Evolutionary conservation across 768 basidiomycete species (phyloP), one percentile per base, ranked within the genome.

Genomic region (Favolaschia claudopus): DNA sequence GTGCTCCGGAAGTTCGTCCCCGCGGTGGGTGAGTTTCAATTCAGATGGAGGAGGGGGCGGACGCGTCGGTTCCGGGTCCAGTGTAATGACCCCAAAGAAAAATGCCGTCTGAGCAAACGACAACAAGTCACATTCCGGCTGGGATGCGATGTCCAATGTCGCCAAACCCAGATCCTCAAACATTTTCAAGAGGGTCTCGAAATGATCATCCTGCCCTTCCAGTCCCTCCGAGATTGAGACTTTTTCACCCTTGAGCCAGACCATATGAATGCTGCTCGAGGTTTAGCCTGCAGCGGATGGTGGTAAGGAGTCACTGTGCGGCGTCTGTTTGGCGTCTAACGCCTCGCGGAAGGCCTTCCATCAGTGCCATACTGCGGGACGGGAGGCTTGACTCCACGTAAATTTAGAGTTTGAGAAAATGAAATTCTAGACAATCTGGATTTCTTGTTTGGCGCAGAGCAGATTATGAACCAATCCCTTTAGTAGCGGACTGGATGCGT

Each of bases 161-260:
- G 68, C 67, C 14, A 75, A 65, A 58, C 82, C 82, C 34, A 84
- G 72, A 42, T 79, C 64, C 33, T 77, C 77, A 62, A 76, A 83
- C 28, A 77, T 71, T 2, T 44, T 24, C 20, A 52, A 31, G 24
- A 83, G 68, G 1, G 60, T 15, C 28, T 82, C 79, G 20, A 80
- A 55, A 32, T 76, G 56, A 7, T 75, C 73, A 51, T 82, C 81
- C 34, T 75, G 77, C 7, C 73, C 79, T 1, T 64, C 52, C 15
- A 82, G 69, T 19, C 78, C 76, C 19, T 53, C 40, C 0, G 70
- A 71, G 27, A 78, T 51, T 17, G 57, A 52, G 28, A 76, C 58
- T 14, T 61, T 32, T 7, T 36, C n/a, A 9, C 61, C 50, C 27
- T 7, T 14, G 37, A 64, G 58, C 24, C 9, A 2, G 28, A 51